Evolutionary conservation across 345 rosid species (phyloP), one percentile per base, ranked within the genome.

Genomic region (Euclidium syriacum): DNA sequence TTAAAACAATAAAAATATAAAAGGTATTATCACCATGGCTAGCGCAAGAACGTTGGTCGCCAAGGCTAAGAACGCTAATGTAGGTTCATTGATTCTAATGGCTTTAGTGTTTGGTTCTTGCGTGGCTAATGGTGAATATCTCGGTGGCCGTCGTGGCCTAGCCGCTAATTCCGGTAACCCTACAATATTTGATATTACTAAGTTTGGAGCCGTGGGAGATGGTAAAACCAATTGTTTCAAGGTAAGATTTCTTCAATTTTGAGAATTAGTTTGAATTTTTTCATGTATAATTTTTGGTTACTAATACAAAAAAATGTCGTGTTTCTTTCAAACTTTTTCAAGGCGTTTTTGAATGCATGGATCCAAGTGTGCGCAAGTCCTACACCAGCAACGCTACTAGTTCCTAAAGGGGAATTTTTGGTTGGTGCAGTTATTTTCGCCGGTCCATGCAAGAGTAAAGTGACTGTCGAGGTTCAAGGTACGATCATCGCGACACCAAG

Each of bases 331-430:
- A 15, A 14, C 1, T 24, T 4, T 12, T 15, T 46, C 77, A 74
- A 87, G 86, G 75, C 86, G 16, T 77, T 87, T 56, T 67, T 68
- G 36, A 32, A 77, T 20, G 39, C 89, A 12, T 85, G 95, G 95
- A 57, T 43, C 25, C 77, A 79, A 24, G 85, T 81, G 12, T 85
- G 91, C 71, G 39, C 27, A 0, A 68, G 63, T 32, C 30, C 68
- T 14, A 65, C 44, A 15, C 71, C 84, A 10, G 83, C 91, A 16
- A 81, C 79, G 49, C 27, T 83, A 41, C 25, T 78, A 1, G 44
- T 87, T 16, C 91, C 89, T 8, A 18, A 48, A 2, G 87, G 89
- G 3, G 25, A 67, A 0, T 87, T 73, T 30, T 14, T 81, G 41
- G 33, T 75, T 4, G 72, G 84, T 6, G 82, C 83, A 1, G 73